Base-by-base conservation (phyloP, 2,329 filamentous ascomycete species). In the Fusarium beomiforme region DNA sequence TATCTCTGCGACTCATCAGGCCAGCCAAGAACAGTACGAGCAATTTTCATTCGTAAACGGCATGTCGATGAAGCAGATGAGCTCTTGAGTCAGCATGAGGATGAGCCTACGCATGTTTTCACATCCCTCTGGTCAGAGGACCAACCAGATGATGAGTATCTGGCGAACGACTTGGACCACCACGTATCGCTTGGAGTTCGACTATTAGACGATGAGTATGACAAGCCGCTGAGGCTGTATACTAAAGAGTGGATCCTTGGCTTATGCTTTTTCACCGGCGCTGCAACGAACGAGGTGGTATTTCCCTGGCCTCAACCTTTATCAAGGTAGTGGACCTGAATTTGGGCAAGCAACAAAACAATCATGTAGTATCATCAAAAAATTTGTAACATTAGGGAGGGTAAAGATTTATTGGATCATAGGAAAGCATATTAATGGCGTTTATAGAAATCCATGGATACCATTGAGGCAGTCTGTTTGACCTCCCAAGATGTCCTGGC, bases 251-350 rank as follows among this genome's bases (percentile, higher is more conserved):
- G 75, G 76, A 36, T 76, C 43, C 63, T 71, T 17, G 76, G 75
- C 1, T 24, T 77, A 3, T 77, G 73, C 37, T 78, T 75, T 61
- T 77, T 76, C 34, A 37, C 57, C 1, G 55, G 62, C 6, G 63
- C 31, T 41, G 13, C 57, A 2, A 56, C 29, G 6, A 68, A 49
- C 14, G 26, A 70, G 5, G 72, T 76, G 6, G 17, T 76, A 1
- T 76, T 77, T 42, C 76, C 76, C 3, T 77, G 76, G 74, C 75
- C 75, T 2, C 12, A 12, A 1, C 12, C 26, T 2, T n/a, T 67
- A 13, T 23, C 10, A 0, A 8, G 31, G 5, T 10, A 19, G 16
- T 10, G 2, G 8, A 24, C 0, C 1, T 4, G 19, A 6, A 21
- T 10, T 0, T 1, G 8, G 12, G 29, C 3, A 7, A 5, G 14